These are phyloP conservation scores for Eucalyptus brandiana DNA, from an alignment of 345 rosid species.

Conservation along the genomic window DNA sequence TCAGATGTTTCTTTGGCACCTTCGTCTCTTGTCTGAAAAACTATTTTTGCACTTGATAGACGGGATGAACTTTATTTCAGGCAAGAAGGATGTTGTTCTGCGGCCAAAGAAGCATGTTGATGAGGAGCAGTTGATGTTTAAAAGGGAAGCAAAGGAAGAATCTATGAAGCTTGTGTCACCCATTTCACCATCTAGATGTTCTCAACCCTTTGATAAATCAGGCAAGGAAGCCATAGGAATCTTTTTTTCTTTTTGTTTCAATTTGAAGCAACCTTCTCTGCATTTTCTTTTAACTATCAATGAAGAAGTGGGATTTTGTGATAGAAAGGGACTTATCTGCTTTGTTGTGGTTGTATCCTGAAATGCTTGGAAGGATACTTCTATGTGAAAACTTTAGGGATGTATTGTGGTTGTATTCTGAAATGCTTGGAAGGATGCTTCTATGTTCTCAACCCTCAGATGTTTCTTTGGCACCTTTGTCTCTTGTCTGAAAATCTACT, in stretches of 20 bases:
- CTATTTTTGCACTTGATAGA: background rate
- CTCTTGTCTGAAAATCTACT: background rate
- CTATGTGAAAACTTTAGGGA: background rate
- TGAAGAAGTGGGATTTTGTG: background rate
- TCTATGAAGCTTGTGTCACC: background rate
- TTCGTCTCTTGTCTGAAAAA: background rate
- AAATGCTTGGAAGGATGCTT: too few relatives aligned
- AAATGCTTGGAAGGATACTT: background rate
- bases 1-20: background rate
- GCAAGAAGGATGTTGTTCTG: background rate
- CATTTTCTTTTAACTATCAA: background rate
- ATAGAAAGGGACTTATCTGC: background rate
- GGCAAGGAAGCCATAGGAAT: background rate
- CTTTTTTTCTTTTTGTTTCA: background rate
- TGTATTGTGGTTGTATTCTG: too few relatives aligned
- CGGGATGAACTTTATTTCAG: background rate
- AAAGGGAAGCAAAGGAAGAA: background rate
- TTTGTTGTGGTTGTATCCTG: background rate
- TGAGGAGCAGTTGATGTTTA: background rate
- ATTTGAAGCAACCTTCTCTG: background rate
- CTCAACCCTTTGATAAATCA: background rate
- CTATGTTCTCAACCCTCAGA: too few relatives aligned
- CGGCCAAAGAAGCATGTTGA: background rate
- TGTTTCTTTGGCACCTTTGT: background rate
- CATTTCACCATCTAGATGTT: background rate